Evolutionary conservation across 805 yeast genomes (phyloP), one percentile per base, ranked within the genome.

Genomic region (Metschnikowia cerradonensis): DNA sequence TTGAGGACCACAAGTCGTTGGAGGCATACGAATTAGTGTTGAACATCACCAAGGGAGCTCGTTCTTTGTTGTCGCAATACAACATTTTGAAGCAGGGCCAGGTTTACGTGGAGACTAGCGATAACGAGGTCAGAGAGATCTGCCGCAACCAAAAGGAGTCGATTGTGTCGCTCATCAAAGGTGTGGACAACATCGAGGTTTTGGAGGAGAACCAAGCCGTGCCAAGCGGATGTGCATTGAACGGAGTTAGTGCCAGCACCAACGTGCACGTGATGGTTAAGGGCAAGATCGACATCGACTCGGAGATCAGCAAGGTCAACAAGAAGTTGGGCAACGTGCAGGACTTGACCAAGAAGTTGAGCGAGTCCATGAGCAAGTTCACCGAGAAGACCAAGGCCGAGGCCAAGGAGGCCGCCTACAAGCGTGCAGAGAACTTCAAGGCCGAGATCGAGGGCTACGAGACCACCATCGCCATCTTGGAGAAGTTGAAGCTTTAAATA

Each of bases 401-500:
- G 59, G 96, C 94, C 48, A 84, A 86, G 69, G 94, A 87, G 60
- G 80, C 82, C 55, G 92, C 92, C 59, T 66, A 65, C 61, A 77
- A 78, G 63, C 82, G 86, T 66, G 73, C 84, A 49, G 92, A 86
- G 56, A 84, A 82, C 61, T 78, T 81, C 53, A 67, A 72, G 56
- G 96, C 98, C 42, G 99, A 92, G 70, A 86, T 91, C 57, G 94
- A 88, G 64, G 95, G 96, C 60, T 80, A 89, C 62, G 84, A 88
- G 65, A 85, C 89, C 50, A 90, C 97, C 52, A 87, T 94, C 66
- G 81, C 79, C 35, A 87, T 89, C 67, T 83, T 92, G 68, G 88
- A 90, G 72, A 84, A 83, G 66, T 79, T 90, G 67, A 87, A 86
- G 73, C 67, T 73, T 44, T 73, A 67, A 8, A 35, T 26, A 26